Conservation (phyloP, 257 asterid species). For the Linderniella brevidens region DNA sequence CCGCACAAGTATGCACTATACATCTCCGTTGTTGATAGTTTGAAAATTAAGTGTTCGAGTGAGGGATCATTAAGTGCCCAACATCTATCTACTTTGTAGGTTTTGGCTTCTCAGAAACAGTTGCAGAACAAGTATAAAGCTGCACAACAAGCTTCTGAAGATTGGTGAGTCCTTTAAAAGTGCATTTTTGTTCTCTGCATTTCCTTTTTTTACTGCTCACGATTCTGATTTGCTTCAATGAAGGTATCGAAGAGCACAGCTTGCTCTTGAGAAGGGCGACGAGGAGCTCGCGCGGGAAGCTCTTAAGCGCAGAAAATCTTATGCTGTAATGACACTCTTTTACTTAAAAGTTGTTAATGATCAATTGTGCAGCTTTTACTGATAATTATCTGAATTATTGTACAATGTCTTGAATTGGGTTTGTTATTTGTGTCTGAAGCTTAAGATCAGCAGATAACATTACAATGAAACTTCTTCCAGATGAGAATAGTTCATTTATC, state of each 20-base stretch:
- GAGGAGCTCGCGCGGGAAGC: conserved; percentile 99
- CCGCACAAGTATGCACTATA: conserved; percentile 63
- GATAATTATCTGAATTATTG: no score
- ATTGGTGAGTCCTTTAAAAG: conserved; percentile 39
- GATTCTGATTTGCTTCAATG: conserved; percentile 16
- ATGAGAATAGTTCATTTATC: no score
- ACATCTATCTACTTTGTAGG: conserved; percentile 28
- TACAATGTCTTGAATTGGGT: no score
- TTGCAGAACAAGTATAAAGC: conserved; percentile 80
- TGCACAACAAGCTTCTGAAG: conserved; percentile 84
- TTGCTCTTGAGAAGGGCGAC: conserved; percentile 88
- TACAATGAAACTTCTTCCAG: no score
- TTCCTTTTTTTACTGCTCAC: conserved; percentile 12
- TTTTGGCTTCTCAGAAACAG: conserved; percentile 93
- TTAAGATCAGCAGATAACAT: no score
- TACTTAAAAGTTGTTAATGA: no score
- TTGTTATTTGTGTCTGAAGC: no score
- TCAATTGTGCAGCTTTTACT: no score
- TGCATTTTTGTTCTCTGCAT: conserved; percentile 7
- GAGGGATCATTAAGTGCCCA: no score
- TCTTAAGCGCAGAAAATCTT: conserved; percentile 82
- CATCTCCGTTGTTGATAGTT: conserved; percentile 9
- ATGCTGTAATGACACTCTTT: conserved; percentile 32
- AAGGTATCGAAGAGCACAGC: conserved; percentile 95
- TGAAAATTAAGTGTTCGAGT: no score